Conservation (phyloP, 495 filamentous ascomycete genomes). For the Xanthoparmelia taractica region DNA sequence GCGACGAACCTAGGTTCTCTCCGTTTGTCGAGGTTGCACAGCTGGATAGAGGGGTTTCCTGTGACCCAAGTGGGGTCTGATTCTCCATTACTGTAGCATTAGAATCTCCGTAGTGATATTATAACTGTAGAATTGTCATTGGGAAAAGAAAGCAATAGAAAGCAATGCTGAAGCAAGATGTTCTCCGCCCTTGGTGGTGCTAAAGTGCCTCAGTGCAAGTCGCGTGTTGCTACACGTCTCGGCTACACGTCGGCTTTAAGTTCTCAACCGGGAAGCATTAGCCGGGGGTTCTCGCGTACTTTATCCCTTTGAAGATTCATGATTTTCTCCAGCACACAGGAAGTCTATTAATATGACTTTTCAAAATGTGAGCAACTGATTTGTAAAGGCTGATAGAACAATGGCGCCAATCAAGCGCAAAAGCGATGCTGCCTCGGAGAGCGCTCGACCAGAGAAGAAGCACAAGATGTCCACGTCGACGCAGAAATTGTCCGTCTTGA, state of each 20-base stretch:
- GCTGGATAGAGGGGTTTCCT: slow-evolving; percentile 15
- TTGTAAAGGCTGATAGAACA: slow-evolving; percentile 5
- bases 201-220: not conserved
- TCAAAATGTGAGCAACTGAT: not conserved
- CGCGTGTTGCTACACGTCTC: slow-evolving; percentile 11
- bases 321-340: not conserved
- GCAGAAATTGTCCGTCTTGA: slow-evolving; percentile 45
- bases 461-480: slow-evolving; percentile 27
- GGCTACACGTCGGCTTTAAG: slow-evolving; percentile 10
- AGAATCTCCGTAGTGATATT: not conserved
- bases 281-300: slow-evolving; percentile 7
- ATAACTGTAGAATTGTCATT: not conserved
- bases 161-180: not conserved
- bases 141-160: not conserved
- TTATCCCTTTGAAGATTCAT: slow-evolving; percentile 1
- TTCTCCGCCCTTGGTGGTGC: not conserved
- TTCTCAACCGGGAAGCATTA: not conserved
- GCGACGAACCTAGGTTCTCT: slow-evolving; percentile 18
- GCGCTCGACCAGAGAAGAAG: slow-evolving; percentile 34
- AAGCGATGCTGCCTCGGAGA: slow-evolving; percentile 37
- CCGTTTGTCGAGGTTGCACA: slow-evolving; percentile 2
- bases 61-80: slow-evolving; percentile 15
- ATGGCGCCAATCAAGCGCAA: slow-evolving; percentile 52
- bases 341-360: not conserved
- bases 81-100: slow-evolving; percentile 7